Conservation (phyloP, 2,329 filamentous ascomycete species). For the Tricladium varicosporioides region DNA sequence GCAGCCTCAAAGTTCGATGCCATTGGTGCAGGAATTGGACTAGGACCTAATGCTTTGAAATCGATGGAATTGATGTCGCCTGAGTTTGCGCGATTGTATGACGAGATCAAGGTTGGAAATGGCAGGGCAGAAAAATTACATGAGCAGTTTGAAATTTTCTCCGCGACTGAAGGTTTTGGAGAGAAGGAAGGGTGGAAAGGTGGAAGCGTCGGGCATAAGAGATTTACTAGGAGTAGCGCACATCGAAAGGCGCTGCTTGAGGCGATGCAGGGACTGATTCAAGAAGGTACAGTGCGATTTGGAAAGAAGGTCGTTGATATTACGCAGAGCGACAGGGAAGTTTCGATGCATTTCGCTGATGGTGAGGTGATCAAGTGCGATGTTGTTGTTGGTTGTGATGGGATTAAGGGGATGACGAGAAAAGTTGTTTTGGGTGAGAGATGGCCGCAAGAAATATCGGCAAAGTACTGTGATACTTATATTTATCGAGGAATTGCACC, state of each 20-base stretch:
- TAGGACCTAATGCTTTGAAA: constrained; percentile 41
- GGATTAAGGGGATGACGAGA: constrained; percentile 56
- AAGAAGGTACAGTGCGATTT: constrained; percentile 32
- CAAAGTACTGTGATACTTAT: constrained; percentile 52
- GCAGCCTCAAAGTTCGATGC: constrained; percentile 19
- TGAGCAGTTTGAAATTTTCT: constrained; percentile 41
- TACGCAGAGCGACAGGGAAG: constrained; percentile 9
- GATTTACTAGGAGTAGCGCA: constrained; percentile 40
- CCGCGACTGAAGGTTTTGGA: constrained; percentile 41
- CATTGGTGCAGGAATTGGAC: constrained; percentile 34
- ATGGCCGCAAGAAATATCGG: constrained; percentile 24
- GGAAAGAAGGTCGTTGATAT: constrained; percentile 30
- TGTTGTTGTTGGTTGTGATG: constrained; percentile 43
- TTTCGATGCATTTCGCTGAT: constrained; percentile 40
- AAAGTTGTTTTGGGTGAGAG: constrained; percentile 45
- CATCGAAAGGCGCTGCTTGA: constrained; percentile 43
- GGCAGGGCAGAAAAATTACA: constrained; percentile 37
- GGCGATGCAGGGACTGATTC: constrained; percentile 40
- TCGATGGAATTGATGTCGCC: constrained; percentile 43
- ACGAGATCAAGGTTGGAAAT: constrained; percentile 40
- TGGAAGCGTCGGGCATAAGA: constrained; percentile 36
- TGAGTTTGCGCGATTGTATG: constrained; percentile 38
- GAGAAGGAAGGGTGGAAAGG: constrained; percentile 37
- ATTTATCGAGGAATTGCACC: constrained; percentile 59
- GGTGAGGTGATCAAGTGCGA: constrained; percentile 39